Percentiles rank a stretch among this genome's conserved stretches.
Conservation (phyloP, 495 filamentous ascomycete species). For the Usnea hakonensis region DNA sequence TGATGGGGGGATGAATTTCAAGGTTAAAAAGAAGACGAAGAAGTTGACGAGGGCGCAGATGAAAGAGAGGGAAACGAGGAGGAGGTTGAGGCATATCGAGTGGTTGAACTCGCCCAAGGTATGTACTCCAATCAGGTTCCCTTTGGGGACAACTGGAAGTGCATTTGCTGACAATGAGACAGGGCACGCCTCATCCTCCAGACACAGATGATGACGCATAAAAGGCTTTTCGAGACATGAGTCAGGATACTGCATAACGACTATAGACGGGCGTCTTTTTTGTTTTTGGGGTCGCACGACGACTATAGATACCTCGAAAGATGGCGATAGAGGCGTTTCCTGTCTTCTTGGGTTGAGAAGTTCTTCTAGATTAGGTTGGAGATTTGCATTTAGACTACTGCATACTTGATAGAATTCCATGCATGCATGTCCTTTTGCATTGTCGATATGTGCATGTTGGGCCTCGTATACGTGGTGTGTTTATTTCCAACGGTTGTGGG, state of each 20-base stretch:
- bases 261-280: constrained; percentile 14
- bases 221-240: constrained; percentile 2
- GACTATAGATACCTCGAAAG: constrained; percentile 4
- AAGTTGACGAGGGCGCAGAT: constrained; percentile 94
- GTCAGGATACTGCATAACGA: not conserved
- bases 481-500: no score
- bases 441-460: no score
- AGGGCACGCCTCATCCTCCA: constrained; percentile 67
- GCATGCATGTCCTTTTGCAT: no score
- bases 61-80: constrained; percentile 84
- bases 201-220: constrained; percentile 72
- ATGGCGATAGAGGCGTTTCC: no score
- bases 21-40: constrained; percentile 87
- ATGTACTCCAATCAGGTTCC: not conserved
- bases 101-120: constrained; percentile 66
- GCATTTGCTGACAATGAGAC: constrained; percentile 42
- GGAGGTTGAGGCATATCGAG: constrained; percentile 88
- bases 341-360: no score
- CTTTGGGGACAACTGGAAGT: not conserved
- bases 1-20: constrained; percentile 77
- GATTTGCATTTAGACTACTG: no score
- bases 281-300: not conserved
- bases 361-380: no score
- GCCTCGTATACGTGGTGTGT: no score
- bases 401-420: no score